Evolutionary conservation across 768 basidiomycete genomes (phyloP), one percentile per base, ranked within the genome.

Genomic region (Leccinellum luteum): DNA sequence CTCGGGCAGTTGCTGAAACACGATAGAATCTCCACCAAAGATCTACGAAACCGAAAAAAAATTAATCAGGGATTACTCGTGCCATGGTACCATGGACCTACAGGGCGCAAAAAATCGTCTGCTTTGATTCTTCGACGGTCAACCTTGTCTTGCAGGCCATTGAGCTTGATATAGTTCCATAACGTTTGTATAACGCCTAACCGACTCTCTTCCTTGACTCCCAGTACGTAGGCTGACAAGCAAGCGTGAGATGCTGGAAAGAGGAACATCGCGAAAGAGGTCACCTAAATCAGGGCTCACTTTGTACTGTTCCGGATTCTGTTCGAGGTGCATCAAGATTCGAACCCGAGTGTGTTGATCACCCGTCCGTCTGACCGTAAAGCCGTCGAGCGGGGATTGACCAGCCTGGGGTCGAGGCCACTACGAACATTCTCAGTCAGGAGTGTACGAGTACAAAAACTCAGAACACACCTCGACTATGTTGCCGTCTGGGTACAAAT

Each of bases 111-210:
- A 54, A 78, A 79, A 13, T 85, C 88, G 64, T 93, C 91, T 3
- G 85, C 79, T 12, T 83, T 82, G 52, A 93, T 83, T 51, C 84
- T 70, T 38, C 86, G 81, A 55, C 90, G 77, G 71, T 93, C 90
- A 0, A 82, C 82, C 63, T 92, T 92, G 71, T 93, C 92, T 71
- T 93, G 91, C 17, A 95, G 74, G 25, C 85, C 83, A 62, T 93
- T 79, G 14, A 87, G 76, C 69, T 94, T 96, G 75, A 97, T 89
- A 64, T 95, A 94, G 66, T 89, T 91, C 95, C 95, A 98, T 12
- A 97, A 69, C 0, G 90, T 83, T 55, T 92, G 87, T 17, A 96
- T 81, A 17, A 92, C 83, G 6, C 89, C 91, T 23, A 87, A 76
- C 28, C 92, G 82, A 34, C 90, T 92, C 28, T 92, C 93, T 68